phyloP scores from a whole-genome alignment of 768 basidiomycete species.

The Lanmaoa rubissima region DNA sequence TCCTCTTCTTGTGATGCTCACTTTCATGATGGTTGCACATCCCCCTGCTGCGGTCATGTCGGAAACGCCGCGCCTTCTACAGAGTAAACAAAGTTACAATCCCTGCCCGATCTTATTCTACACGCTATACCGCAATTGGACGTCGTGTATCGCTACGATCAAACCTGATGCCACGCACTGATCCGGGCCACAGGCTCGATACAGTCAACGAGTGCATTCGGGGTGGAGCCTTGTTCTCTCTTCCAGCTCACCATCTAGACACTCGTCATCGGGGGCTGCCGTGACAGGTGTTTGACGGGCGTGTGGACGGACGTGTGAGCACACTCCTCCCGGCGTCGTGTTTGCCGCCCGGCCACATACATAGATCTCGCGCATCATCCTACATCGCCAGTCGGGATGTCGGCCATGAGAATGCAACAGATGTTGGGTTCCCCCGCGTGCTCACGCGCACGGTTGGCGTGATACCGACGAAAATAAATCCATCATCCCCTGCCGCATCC shows the following conservation, averaged over 20 bases:
- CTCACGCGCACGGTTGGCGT: not conserved
- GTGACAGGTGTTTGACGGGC: not conserved
- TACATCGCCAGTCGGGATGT: not conserved
- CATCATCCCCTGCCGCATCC: not conserved
- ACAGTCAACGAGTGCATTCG: not conserved
- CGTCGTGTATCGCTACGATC: slow-evolving; percentile 12
- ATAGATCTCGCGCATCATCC: not conserved
- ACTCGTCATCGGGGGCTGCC: not conserved
- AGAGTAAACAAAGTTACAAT: not conserved
- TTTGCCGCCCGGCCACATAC: not conserved
- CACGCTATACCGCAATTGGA: not conserved
- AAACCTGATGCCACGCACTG: slow-evolving; percentile 7
- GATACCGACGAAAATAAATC: not conserved
- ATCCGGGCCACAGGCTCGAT: slow-evolving; percentile 3
- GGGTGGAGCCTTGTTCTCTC: not conserved
- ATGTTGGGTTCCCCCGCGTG: not conserved
- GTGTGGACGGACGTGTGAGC: not conserved
- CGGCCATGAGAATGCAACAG: not conserved
- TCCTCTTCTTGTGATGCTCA: not conserved
- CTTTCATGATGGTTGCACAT: not conserved
- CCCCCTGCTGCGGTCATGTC: slow-evolving; percentile 1
- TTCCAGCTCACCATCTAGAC: not conserved
- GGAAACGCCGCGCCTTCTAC: not conserved
- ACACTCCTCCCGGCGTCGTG: not conserved
- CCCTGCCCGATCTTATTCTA: not conserved